Conservation (phyloP, 176 grass and related monocot genomes). For the Triticum monococcum region DNA sequence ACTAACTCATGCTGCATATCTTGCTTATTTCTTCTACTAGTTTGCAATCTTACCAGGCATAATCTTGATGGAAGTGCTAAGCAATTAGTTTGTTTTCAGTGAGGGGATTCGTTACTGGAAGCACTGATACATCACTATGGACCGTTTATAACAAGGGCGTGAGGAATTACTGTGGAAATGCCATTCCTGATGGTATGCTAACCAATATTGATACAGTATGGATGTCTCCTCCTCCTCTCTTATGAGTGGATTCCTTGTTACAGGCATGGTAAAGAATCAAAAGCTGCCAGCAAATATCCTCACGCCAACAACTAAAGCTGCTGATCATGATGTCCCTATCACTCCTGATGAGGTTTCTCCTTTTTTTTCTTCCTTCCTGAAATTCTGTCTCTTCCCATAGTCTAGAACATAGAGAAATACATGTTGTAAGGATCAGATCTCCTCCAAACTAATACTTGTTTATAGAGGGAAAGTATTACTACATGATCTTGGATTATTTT, state of each 20-base stretch:
- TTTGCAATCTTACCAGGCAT: not conserved
- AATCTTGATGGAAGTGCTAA: slow-evolving; percentile 21
- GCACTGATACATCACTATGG: slow-evolving; percentile 96
- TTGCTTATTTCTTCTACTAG: slow-evolving; percentile 20
- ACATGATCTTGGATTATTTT: slow-evolving; percentile 1
- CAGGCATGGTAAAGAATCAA: slow-evolving; percentile 94
- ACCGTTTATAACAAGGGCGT: slow-evolving; percentile 80
- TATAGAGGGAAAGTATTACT: not conserved
- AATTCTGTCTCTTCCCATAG: not conserved
- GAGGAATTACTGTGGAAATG: slow-evolving; percentile 95
- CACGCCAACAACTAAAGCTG: slow-evolving; percentile 92
- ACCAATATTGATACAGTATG: not conserved
- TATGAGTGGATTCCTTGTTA: not conserved
- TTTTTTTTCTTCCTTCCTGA: not conserved
- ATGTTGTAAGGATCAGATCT: not conserved
- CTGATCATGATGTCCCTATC: slow-evolving; percentile 83
- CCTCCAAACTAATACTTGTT: not conserved
- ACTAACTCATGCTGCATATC: slow-evolving; percentile 25
- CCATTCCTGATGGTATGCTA: slow-evolving; percentile 63
- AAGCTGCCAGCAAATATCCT: slow-evolving; percentile 77
- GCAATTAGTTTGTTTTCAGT: slow-evolving; percentile 49
- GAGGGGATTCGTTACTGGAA: slow-evolving; percentile 90
- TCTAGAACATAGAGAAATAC: not conserved
- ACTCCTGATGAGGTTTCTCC: slow-evolving; percentile 70
- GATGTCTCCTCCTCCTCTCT: not conserved